Base-by-base conservation (phyloP, 2,329 filamentous ascomycete species). In the Fusarium keratoplasticum region DNA sequence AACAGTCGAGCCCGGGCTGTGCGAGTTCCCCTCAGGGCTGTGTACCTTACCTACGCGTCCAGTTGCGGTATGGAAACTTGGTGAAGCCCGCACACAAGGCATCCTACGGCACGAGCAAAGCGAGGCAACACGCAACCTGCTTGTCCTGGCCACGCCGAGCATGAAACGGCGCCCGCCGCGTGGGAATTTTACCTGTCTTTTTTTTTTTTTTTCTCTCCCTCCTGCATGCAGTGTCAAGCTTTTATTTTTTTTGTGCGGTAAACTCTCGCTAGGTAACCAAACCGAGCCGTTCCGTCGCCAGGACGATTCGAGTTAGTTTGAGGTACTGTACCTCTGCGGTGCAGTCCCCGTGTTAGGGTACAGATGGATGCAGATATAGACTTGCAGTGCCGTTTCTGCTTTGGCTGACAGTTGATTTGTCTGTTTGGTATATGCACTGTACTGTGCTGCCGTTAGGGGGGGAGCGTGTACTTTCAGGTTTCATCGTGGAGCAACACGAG, bases 11-110 rank as follows among this genome's bases (percentile, higher is more conserved):
- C 47, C 31, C 10, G 22, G 70, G 67, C 71, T 69, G 71, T 74
- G 71, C 47, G 55, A 58, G 71, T 61, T 69, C 57, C 61, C 68
- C 35, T 62, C 71, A 71, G 67, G 70, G 57, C 67, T 73, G 62
- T 64, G 62, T 71, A 71, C 71, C n/a, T 42, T 20, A 11, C 11
- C n/a, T 42, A 27, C 42, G 70, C 67, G 71, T 74, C 63, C 57
- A 62, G 52, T 57, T 44, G 55, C 55, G 67, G 38, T 73, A 22
- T 22, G 20, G 40, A 42, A 42, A 42, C 70, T 67, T 60, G 52
- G 33, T 73, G n/a, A 31, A 50, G 42, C n/a, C 22, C 7, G 36
- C 38, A 42, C 42, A 50, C 60, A 62, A 44, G 50, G 33, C 60
- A 62, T 54, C 35, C 31, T 62, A 27, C 33, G 54, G 42, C 31